Base-by-base conservation (phyloP, 495 filamentous ascomycete species). In the Aspergillus biplanus region DNA sequence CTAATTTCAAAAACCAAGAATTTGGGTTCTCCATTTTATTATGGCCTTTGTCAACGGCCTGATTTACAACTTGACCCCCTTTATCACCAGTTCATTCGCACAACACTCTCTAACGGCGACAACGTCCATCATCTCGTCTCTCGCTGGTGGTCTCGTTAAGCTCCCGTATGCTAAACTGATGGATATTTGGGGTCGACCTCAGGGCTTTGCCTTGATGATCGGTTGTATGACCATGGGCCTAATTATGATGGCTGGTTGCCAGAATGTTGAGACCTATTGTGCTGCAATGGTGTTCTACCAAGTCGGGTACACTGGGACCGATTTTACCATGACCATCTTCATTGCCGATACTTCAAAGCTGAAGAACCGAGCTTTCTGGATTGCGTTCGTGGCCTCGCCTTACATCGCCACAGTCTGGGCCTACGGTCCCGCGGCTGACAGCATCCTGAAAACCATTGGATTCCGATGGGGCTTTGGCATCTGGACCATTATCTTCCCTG, bases 101-200 rank as follows among this genome's bases (percentile, higher is more conserved):
- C 44, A 70, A 12, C 72, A 78, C 39, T 77, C 73, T 0, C 64
- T 79, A 44, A 67, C 70, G 0, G 70, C 71, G 1, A 70, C 70
- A 1, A 75, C 73, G n/a, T 49, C 59, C 7, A 68, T 78, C 42
- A 64, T 80, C 18, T 70, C 73, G 5, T 71, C 60, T 27, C 62
- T 90, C 46, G 84, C 90, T 62, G 84, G 82, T 64, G 86, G 86
- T 67, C 70, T 89, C 60, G 67, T 79, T 59, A 85, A 88, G 63
- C 75, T 90, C 50, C 82, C 88, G 4, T 77, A 90, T 39, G 87
- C 86, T 47, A 90, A 90, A 71, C 73, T 90, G 31, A 76, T 90
- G 56, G 86, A 90, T 67, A 74, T 88, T 21, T 90, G 83, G 80
- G 89, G 88, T 42, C 69, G 85, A 65, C 64, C 84, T 68, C 66